Evolutionary conservation across 441 rosid genomes (phyloP), one percentile per base, ranked within the genome.

Genomic region (Sinapis alba): DNA sequence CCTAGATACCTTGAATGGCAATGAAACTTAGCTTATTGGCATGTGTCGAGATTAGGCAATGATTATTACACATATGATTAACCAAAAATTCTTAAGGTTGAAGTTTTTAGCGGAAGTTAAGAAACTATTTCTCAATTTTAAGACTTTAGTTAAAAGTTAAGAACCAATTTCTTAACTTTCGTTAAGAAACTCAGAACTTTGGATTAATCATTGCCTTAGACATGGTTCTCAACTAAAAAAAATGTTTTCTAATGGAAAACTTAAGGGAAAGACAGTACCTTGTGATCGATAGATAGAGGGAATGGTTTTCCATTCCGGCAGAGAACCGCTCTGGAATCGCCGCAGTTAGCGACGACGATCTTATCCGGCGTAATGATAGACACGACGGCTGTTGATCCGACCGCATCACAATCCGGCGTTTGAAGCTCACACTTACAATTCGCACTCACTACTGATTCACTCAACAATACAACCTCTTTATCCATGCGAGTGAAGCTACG

Each of bases 291-390:
- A 0, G 98, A 92, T 26, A 94, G 84, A 0, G 97, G 91, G 0
- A 88, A 6, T 5, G 97, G 87, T n/a, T 62, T 88, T 19, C 95
- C 95, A 50, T 79, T 81, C 0, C 95, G 85, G 79, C 97, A 87
- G 27, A 92, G 93, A 30, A 92, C 89, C 0, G 95, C 98, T 13
- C 98, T 92, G 0, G 98, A 94, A 36, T 94, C 98, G 6, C 98
- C 97, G 59, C 97, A 92, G 64, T 94, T 94, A 11, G 97, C 86
- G 16, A 92, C 91, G 1, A 92, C 13, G 20, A 92, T 80, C 75
- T 88, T 85, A 13, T 86, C 88, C 27, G 84, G 89, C 0, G 95
- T 90, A 0, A 94, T 84, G 16, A 92, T 69, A 0, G 97, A 86
- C 13, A 90, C 90, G 4, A 94, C 97, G 3, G 98, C 97, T 0